Conservation (phyloP, 2,329 filamentous ascomycete genomes). For the Microdochium bolleyi region DNA sequence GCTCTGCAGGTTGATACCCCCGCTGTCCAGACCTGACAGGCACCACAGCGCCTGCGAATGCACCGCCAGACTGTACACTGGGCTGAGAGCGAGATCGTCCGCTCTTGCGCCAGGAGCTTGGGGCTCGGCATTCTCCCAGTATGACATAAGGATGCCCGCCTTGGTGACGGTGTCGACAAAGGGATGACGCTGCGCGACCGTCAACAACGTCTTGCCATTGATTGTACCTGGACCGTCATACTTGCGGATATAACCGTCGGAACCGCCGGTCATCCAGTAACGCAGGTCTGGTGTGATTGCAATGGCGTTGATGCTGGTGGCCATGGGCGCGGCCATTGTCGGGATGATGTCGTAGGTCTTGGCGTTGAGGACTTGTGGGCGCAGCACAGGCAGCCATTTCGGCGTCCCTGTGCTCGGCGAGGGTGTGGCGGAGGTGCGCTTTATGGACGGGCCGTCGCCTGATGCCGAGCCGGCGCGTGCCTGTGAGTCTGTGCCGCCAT, state of each 20-base stretch:
- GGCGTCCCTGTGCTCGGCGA: constrained; percentile 19
- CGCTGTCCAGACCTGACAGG: constrained; percentile 81
- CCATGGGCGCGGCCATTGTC: constrained; percentile 92
- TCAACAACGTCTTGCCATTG: constrained; percentile 88
- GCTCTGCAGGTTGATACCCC: constrained; percentile 86
- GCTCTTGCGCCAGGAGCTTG: constrained; percentile 27
- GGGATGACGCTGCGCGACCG: constrained; percentile 89
- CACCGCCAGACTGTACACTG: constrained; percentile 89
- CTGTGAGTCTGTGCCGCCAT: neutral
- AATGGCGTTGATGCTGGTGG: constrained; percentile 90
- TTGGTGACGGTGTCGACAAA: constrained; percentile 98
- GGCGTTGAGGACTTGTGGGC: constrained; percentile 72
- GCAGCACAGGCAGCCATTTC: constrained; percentile 51
- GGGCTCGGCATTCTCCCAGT: constrained; percentile 96
- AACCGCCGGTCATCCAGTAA: constrained; percentile 90
- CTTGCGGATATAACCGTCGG: constrained; percentile 92
- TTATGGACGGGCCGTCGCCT: constrained; percentile 10
- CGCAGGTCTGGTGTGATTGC: constrained; percentile 88
- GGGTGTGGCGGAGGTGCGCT: constrained; percentile 21
- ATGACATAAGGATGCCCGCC: constrained; percentile 86
- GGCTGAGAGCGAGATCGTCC: constrained; percentile 63
- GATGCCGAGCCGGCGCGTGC: neutral
- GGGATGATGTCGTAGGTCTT: constrained; percentile 88
- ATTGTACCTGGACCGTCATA: constrained; percentile 94
- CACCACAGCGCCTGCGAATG: constrained; percentile 89